phyloP scores from a whole-genome alignment of 2,329 filamentous ascomycete genomes.

The Plectosphaerella sp. region DNA sequence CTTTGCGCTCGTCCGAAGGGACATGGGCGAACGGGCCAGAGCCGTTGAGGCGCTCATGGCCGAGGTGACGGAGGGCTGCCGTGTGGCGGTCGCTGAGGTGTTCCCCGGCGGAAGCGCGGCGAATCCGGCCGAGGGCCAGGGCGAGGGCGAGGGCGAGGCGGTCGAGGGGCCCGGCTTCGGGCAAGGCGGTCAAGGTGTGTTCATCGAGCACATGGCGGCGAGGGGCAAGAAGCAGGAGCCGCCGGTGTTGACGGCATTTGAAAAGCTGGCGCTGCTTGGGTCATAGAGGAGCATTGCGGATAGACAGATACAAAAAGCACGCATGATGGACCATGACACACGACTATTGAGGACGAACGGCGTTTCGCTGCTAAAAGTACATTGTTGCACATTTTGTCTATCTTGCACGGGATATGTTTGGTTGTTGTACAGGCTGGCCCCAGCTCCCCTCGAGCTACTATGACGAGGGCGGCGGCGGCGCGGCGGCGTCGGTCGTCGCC shows the following conservation, averaged over 20 bases:
- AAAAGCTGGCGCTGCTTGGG: constrained; percentile 46
- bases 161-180: constrained; percentile 22
- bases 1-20: constrained; percentile 69
- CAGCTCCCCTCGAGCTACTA: not conserved
- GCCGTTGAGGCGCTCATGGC: constrained; percentile 70
- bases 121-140: not conserved
- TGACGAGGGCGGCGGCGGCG: not conserved
- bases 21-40: constrained; percentile 82
- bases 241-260: constrained; percentile 43
- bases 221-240: constrained; percentile 39
- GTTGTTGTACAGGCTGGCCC: not conserved
- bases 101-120: constrained; percentile 36
- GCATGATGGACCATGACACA: not conserved
- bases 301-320: not conserved
- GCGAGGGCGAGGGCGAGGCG: not conserved
- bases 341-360: not conserved
- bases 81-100: constrained; percentile 63
- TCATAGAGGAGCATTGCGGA: constrained; percentile 17
- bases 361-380: constrained; percentile 12
- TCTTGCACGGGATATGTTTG: not conserved
- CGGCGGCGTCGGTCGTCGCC: not conserved
- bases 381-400: constrained; percentile 11
- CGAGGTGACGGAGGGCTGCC: constrained; percentile 70
- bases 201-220: constrained; percentile 45
- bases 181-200: constrained; percentile 47